Evolutionary conservation across 1,284 basidiomycete species (phyloP), one percentile per base, ranked within the genome.

Genomic region (Rhodotorula sp.): DNA sequence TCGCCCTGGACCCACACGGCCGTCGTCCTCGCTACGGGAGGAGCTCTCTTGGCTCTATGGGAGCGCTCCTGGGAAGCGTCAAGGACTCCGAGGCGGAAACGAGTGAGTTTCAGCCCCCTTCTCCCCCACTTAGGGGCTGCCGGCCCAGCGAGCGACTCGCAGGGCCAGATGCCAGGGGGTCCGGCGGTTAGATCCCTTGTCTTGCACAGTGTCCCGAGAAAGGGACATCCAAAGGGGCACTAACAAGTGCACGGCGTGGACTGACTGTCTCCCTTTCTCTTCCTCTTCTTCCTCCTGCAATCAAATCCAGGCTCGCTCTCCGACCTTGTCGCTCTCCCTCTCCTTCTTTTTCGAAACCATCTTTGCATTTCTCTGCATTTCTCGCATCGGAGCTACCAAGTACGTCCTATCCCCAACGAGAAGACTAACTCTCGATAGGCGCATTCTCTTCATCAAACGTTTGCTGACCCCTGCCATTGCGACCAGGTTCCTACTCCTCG

Each of bases 401-500:
- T 55, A 14, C 14, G 54, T 55, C 23, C 1, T 23, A 6, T 55
- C 28, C 54, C n/a, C n/a, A 12, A 28, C 7, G 23, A 14, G 49
- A 52, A 21, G 19, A 23, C 8, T 26, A 26, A 26, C 28, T 55
- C n/a, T 54, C 48, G 38, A 21, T 38, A 52, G 45, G 23, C 15
- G 26, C 8, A 5, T 48, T 28, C 43, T 16, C 43, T 18, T 49
- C n/a, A 15, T 26, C 21, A 10, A 45, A 28, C 34, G 34, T 34
- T 43, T 43, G 38, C 45, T 19, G 19, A n/a, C 48, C 18, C 12
- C 28, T 45, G 21, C 43, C 8, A 8, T 18, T 2, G 38, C 21
- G 21, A 0, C 50, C 73, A 76, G 75, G 3, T 72, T 74, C 62
- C 48, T 72, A 43, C 58, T 75, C 56, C 69, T 76, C 34, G 58